These are phyloP conservation scores for Chrysoporthe cubensis DNA, from an alignment of 2,329 filamentous ascomycete species.

Conservation along the genomic window DNA sequence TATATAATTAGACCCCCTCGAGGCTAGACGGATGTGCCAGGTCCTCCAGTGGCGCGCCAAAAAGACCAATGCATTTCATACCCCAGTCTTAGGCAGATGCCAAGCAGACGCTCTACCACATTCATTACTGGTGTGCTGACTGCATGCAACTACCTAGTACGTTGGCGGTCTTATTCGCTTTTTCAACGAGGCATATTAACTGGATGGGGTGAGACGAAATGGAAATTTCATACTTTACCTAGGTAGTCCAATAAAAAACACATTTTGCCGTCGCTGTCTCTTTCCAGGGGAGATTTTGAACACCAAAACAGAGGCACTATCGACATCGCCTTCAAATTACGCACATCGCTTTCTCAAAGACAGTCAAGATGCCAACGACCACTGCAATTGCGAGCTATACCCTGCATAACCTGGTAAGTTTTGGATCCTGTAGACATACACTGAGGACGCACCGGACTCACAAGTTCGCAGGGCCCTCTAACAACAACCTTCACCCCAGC, in stretches of 20 bases:
- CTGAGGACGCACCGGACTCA: not conserved
- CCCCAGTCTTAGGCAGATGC: too few species aligned
- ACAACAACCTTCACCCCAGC: slow-evolving; percentile 24
- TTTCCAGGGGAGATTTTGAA: too few species aligned
- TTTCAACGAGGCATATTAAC: not conserved
- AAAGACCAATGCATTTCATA: too few species aligned
- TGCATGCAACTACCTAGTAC: not conserved
- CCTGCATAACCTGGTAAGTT: slow-evolving; percentile 5
- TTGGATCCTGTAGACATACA: not conserved
- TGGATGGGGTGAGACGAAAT: not conserved
- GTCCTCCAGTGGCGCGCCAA: too few species aligned
- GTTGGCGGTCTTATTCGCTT: too few species aligned
- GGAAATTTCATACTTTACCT: not conserved
- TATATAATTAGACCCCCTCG: too few species aligned
- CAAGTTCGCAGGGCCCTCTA: slow-evolving; percentile 15
- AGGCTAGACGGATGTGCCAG: too few species aligned
- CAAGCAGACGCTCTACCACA: too few species aligned
- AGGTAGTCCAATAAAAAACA: not conserved
- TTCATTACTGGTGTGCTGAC: not conserved
- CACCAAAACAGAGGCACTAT: not conserved
- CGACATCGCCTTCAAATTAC: not conserved
- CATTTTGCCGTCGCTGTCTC: not conserved
- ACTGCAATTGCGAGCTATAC: not conserved
- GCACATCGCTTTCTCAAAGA: not conserved
- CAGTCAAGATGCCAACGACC: slow-evolving; percentile 3